Percentiles rank a stretch among this genome's conserved stretches.
Evolutionary conservation across 2,329 filamentous ascomycete genomes (phyloP).

Genomic region (Westerdykella aurantiaca): DNA sequence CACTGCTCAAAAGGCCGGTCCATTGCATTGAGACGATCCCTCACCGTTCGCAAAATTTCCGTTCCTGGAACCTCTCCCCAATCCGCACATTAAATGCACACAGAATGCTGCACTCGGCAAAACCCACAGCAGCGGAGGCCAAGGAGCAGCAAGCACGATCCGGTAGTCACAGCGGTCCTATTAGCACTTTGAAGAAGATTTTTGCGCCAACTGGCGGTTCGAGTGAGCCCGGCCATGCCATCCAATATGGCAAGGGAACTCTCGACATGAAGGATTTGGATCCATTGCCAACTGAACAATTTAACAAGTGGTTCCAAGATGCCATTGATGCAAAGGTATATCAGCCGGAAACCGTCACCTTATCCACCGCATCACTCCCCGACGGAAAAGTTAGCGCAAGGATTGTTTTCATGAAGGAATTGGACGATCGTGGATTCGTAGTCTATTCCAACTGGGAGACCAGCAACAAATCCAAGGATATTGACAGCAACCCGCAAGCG

Average conservation of each 20-base stretch:
- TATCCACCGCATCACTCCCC: conserved; percentile 79
- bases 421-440: conserved; percentile 77
- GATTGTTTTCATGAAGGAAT: conserved; percentile 91
- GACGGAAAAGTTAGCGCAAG: conserved; percentile 79
- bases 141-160: too few species aligned
- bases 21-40: neutral
- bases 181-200: conserved; percentile 35
- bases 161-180: neutral
- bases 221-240: conserved; percentile 58
- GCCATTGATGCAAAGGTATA: conserved; percentile 58
- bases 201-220: conserved; percentile 57
- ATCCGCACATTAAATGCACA: neutral
- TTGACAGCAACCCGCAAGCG: conserved; percentile 69
- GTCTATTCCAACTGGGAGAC: conserved; percentile 91
- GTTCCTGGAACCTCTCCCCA: neutral
- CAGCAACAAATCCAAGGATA: conserved; percentile 61
- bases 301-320: conserved; percentile 80
- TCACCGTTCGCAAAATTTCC: neutral
- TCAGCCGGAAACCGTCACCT: conserved; percentile 81
- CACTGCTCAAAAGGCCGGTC: too few species aligned
- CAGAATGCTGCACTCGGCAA: conserved; percentile 25
- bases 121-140: neutral
- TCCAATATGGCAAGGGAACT: conserved; percentile 65
- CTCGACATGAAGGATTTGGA: conserved; percentile 59
- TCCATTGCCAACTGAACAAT: conserved; percentile 69